Evolutionary conservation across 23 red algal genomes (phyloP).

Genomic region (Chondrus crispus): DNA sequence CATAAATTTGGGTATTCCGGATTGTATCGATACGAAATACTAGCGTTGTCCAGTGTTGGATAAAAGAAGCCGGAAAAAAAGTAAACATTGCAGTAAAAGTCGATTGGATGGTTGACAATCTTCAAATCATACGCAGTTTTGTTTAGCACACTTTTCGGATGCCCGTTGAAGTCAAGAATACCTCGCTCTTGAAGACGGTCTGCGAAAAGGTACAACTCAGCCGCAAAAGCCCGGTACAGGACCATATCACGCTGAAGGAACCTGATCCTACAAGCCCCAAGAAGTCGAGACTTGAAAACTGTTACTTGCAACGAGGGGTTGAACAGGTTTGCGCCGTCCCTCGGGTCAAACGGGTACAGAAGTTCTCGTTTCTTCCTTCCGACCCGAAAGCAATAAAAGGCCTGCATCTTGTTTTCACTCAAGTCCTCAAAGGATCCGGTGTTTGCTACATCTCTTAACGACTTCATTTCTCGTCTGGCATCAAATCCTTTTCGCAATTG

Average conservation of each 20-base stretch:
- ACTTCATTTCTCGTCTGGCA: conserved; percentile 24
- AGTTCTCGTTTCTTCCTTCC: conserved; percentile 10
- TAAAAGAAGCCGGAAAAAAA: conserved; percentile 74
- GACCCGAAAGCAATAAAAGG: conserved; percentile 22
- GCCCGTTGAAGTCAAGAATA: conserved; percentile 28
- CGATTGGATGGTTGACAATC: not conserved
- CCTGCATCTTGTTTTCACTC: not conserved
- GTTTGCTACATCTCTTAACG: not conserved
- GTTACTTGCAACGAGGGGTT: conserved; percentile 5
- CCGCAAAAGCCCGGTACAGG: not conserved
- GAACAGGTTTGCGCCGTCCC: not conserved
- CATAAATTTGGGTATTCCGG: not conserved
- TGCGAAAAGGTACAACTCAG: conserved; percentile 18
- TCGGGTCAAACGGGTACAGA: not conserved
- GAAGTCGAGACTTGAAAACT: conserved; percentile 23
- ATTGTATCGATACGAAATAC: conserved; percentile 43
- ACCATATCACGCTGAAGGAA: conserved; percentile 22
- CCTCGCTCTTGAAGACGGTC: conserved; percentile 5
- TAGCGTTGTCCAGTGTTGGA: conserved; percentile 34
- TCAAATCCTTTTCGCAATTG: conserved; percentile 3
- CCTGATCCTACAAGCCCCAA: conserved; percentile 16
- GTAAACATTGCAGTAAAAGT: conserved; percentile 62
- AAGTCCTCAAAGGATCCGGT: not conserved
- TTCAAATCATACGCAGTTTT: not conserved
- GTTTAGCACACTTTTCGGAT: not conserved